Conservation (phyloP, 495 filamentous ascomycete species). For the Tuber melanosporum region DNA sequence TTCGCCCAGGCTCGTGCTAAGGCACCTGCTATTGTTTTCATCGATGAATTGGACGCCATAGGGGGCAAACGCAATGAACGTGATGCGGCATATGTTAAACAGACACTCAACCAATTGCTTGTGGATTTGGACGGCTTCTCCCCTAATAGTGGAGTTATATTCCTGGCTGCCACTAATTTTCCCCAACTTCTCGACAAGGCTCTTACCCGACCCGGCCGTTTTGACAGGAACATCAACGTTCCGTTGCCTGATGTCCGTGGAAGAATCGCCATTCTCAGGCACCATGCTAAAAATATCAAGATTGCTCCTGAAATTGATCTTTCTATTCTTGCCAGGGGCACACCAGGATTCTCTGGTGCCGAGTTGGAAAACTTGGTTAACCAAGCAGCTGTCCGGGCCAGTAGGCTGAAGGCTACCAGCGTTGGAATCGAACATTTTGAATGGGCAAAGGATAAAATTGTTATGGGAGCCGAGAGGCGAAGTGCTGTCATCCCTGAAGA, state of each 20-base stretch:
- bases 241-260: constrained; percentile 92
- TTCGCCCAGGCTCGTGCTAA: constrained; percentile 81
- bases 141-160: constrained; percentile 86
- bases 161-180: constrained; percentile 93
- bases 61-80: constrained; percentile 87
- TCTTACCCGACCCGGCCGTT: constrained; percentile 85
- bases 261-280: constrained; percentile 79
- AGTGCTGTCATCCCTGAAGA: constrained; percentile 81
- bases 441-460: constrained; percentile 96
- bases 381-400: constrained; percentile 86
- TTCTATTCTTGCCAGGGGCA: constrained; percentile 72
- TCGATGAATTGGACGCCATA: constrained; percentile 94
- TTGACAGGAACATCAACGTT: constrained; percentile 84
- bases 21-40: constrained; percentile 93
- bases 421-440: constrained; percentile 80
- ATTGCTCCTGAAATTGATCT: constrained; percentile 71
- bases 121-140: constrained; percentile 98
- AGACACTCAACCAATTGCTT: constrained; percentile 93
- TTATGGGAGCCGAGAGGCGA: constrained; percentile 89
- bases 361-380: constrained; percentile 95
- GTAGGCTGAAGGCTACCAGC: constrained; percentile 63
- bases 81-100: constrained; percentile 93
- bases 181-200: constrained; percentile 91
- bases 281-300: constrained; percentile 85
- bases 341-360: constrained; percentile 86